Conservation (phyloP, 768 basidiomycete genomes). For the Amanita subjunquillea region DNA sequence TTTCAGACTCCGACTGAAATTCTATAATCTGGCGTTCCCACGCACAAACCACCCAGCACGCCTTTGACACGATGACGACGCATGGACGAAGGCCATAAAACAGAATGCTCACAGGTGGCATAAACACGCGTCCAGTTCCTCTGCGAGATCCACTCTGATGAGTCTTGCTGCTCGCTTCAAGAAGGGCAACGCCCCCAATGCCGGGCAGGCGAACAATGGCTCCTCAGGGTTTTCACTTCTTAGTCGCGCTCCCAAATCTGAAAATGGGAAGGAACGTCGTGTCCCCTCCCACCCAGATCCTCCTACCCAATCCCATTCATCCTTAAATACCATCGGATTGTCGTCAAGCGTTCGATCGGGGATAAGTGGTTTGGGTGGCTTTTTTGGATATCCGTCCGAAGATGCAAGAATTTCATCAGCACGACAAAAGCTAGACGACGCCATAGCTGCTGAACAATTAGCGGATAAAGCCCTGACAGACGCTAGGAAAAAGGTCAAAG, state of each 20-base stretch:
- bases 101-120: conserved; percentile 76
- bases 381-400: not conserved
- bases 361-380: conserved; percentile 1
- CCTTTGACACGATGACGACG: conserved; percentile 95
- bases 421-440: conserved; percentile 38
- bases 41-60: conserved; percentile 55
- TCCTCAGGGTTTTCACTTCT: conserved; percentile 9
- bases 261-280: not conserved
- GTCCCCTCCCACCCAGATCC: not conserved
- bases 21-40: conserved; percentile 19
- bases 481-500: conserved; percentile 34
- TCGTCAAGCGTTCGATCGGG: conserved; percentile 8
- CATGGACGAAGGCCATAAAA: conserved; percentile 91
- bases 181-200: conserved; percentile 1
- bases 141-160: not conserved
- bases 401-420: conserved; percentile 40
- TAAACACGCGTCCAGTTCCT: conserved; percentile 34
- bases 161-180: conserved; percentile 8
- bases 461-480: conserved; percentile 39
- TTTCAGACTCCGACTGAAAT: conserved; percentile 35
- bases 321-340: conserved; percentile 3
- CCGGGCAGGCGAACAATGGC: conserved; percentile 6
- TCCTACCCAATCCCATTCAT: conserved; percentile 1
- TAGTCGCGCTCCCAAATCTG: conserved; percentile 12
- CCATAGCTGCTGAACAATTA: conserved; percentile 38